Conservation (phyloP, 1,284 basidiomycete species). For the Earliella scabrosa region DNA sequence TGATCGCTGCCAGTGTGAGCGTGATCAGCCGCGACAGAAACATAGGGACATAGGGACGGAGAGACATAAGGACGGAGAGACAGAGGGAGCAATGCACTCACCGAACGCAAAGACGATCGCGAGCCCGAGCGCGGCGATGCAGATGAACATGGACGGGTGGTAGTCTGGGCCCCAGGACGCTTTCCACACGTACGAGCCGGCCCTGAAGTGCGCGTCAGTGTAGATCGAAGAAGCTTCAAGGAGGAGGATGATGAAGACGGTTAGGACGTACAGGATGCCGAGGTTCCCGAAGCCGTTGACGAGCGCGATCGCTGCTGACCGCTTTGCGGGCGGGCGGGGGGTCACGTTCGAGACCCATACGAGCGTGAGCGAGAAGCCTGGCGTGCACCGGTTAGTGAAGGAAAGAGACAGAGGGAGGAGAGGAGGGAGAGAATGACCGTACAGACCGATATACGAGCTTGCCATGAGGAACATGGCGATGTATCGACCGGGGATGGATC, state of each 20-base stretch:
- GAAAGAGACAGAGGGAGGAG: background rate
- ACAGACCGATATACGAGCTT: slow-evolving; percentile 54
- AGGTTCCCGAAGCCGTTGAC: slow-evolving; percentile 47
- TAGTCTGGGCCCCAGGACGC: slow-evolving; percentile 43
- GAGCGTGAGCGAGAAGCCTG: slow-evolving; percentile 61
- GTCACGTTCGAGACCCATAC: slow-evolving; percentile 69
- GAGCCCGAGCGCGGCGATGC: slow-evolving; percentile 35
- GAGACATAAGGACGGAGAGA: too few species aligned
- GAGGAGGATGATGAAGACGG: background rate
- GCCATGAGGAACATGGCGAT: slow-evolving; percentile 71
- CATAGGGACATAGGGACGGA: background rate
- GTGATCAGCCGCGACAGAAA: slow-evolving; percentile 13
- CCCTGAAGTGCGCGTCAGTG: slow-evolving; percentile 25
- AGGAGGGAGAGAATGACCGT: too few species aligned
- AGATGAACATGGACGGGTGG: slow-evolving; percentile 43
- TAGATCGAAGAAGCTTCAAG: background rate
- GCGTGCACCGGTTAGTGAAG: background rate
- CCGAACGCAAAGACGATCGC: slow-evolving; percentile 35
- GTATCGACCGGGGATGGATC: slow-evolving; percentile 59
- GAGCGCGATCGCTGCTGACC: slow-evolving; percentile 50
- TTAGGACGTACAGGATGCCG: slow-evolving; percentile 39
- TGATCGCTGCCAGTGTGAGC: slow-evolving; percentile 35
- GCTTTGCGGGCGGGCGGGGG: slow-evolving; percentile 65
- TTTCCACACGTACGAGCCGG: slow-evolving; percentile 44
- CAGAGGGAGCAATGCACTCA: slow-evolving; percentile 9